Evolutionary conservation across 202 grass and related monocot species (phyloP).

Genomic region (Cymbopogon flexuosus): DNA sequence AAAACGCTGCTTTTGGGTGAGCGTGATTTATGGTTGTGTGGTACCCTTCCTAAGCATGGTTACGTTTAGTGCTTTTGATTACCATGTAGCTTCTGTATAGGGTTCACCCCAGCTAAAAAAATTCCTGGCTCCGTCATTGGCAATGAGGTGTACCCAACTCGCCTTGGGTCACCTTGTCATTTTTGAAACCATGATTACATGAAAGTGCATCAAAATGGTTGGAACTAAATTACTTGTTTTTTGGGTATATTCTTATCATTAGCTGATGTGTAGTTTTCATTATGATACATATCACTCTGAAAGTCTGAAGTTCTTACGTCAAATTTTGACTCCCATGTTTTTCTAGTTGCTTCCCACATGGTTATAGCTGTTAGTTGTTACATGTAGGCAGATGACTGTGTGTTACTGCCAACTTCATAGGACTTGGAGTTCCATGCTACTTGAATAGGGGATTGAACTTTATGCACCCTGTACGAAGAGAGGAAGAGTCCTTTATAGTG

Average conservation of each 20-base stretch:
- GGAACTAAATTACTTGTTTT: background rate
- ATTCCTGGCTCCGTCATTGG: too few relatives aligned
- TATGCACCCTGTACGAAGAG: background rate
- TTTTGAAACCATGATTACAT: slow-evolving; percentile 4
- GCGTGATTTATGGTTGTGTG: too few relatives aligned
- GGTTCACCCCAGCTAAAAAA: too few relatives aligned
- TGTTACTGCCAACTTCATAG: background rate
- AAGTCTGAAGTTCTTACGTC: background rate
- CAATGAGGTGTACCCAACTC: background rate
- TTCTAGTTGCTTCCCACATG: background rate
- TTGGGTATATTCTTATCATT: background rate
- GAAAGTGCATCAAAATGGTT: slow-evolving; percentile 10
- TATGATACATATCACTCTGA: background rate
- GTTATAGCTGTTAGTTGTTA: background rate
- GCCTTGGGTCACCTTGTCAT: background rate
- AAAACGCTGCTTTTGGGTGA: too few relatives aligned
- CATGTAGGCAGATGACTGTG: background rate
- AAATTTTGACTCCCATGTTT: background rate
- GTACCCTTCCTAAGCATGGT: too few relatives aligned
- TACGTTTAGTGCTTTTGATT: too few relatives aligned
- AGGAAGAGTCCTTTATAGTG: background rate
- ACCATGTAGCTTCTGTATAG: too few relatives aligned
- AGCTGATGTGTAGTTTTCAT: background rate
- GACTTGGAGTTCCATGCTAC: background rate
- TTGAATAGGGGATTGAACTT: background rate